Percentiles rank a stretch among this genome's conserved stretches.
phyloP scores from a whole-genome alignment of 306 rosid genomes.

The Trifolium pratense region DNA sequence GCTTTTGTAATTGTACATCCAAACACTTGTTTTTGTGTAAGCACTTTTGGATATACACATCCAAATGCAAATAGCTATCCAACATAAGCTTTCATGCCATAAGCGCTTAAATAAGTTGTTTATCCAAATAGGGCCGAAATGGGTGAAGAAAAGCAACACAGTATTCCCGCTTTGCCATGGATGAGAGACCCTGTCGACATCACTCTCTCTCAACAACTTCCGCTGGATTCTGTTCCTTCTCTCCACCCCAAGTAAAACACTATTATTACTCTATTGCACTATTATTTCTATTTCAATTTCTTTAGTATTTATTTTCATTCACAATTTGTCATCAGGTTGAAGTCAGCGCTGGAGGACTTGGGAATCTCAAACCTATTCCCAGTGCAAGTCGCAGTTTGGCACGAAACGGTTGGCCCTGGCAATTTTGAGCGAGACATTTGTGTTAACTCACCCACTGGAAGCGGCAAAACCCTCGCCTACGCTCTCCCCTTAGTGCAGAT shows the following conservation, averaged over 20 bases:
- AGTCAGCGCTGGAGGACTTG: slow-evolving; percentile 60
- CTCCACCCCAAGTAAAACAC: slow-evolving; percentile 49
- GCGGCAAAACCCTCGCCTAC: slow-evolving; percentile 89
- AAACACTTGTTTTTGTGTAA: too few species aligned
- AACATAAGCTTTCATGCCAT: neutral
- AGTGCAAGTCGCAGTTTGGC: slow-evolving; percentile 89
- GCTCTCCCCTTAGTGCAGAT: slow-evolving; percentile 90
- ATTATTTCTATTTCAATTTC: neutral
- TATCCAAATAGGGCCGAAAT: slow-evolving; percentile 29
- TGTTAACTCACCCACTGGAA: slow-evolving; percentile 91
- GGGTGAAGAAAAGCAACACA: slow-evolving; percentile 56
- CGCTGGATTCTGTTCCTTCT: slow-evolving; percentile 60
- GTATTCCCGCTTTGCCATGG: slow-evolving; percentile 81
- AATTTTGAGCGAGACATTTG: slow-evolving; percentile 83
- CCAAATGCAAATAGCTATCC: neutral
- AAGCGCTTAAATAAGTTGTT: neutral
- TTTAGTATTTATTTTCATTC: neutral
- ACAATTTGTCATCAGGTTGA: slow-evolving; percentile 56
- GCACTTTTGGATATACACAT: neutral
- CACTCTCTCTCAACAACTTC: slow-evolving; percentile 50
- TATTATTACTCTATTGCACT: neutral
- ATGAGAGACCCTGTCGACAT: slow-evolving; percentile 87
- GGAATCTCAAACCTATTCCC: slow-evolving; percentile 69
- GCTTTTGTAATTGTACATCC: too few species aligned
- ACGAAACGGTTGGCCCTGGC: slow-evolving; percentile 86